Evolutionary conservation across 805 yeast species (phyloP), one percentile per base, ranked within the genome.

Genomic region (Starmerella floricola): DNA sequence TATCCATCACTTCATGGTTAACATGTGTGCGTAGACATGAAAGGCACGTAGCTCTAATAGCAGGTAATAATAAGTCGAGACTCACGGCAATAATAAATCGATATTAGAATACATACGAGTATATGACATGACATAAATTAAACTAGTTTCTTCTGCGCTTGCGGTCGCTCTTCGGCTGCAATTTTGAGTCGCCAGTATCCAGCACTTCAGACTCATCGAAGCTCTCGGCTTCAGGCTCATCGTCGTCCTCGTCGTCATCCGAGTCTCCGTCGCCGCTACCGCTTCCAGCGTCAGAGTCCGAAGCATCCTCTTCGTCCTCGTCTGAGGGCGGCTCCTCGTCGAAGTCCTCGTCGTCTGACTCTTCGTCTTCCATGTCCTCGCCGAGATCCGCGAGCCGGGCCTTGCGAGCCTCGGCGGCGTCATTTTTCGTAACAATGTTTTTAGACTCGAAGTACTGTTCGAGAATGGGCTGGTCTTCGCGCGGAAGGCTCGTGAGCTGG

Each of bases 401-500:
- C 38, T 78, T 78, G 62, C 86, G 85, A 32, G 88, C 94, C 42
- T 85, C 81, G 53, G 78, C 83, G 49, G 86, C 87, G 56, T 88
- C 97, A 58, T 87, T 87, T 66, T 78, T 80, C 39, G 88, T 83
- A 51, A 74, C 69, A 46, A 91, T 64, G 43, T 80, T 81, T 69
- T 84, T 86, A 37, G 79, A 75, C 53, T 72, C 72, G 62, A 88
- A 73, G 67, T 70, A 91, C 34, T 68, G 69, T 59, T 88, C 94
- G 46, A 91, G 68, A 2, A 74, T 64, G 38, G 72, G 75, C 61
- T 87, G 97, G 58, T 91, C 98, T 49, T 84, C 95, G 59, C 85
- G 76, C 48, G 79, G 79, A 52, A 91, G 81, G 56, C 83, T 84
- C 50, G 94, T 93, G 62, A 91, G 88, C 31, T 77, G 76, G 52